These are phyloP conservation scores for Ogataea hybrid DNA, from an alignment of 1,139 yeast genomes.

Conservation along the genomic window DNA sequence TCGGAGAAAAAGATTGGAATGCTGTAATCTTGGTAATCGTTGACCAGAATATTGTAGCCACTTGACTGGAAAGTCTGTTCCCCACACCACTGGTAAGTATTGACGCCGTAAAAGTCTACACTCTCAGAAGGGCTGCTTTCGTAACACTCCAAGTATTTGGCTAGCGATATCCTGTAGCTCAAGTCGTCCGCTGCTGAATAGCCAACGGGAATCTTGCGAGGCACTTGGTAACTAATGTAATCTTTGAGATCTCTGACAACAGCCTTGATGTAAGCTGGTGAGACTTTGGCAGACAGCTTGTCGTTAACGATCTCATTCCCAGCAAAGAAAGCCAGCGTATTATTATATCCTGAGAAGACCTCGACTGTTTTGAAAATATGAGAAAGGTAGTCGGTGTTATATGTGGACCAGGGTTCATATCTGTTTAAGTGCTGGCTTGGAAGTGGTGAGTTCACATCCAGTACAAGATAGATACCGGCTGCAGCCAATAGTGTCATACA, in stretches of 20 bases:
- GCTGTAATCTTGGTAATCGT: conserved; percentile 64
- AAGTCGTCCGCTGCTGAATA: conserved; percentile 96
- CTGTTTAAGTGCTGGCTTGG: conserved; percentile 77
- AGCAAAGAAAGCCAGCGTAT: conserved; percentile 89
- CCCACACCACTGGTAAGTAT: conserved; percentile 98
- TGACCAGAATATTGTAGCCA: conserved; percentile 75
- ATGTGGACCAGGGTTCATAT: conserved; percentile 86
- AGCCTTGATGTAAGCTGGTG: conserved; percentile 75
- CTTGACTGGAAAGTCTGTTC: conserved; percentile 75
- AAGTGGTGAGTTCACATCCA: conserved; percentile 89
- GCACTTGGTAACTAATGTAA: conserved; percentile 57
- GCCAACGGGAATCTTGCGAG: conserved; percentile 82
- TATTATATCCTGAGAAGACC: conserved; percentile 80
- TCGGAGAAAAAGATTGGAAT: conserved; percentile 89
- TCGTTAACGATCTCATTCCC: conserved; percentile 94
- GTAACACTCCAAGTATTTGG: conserved; percentile 79
- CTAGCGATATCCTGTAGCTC: conserved; percentile 67
- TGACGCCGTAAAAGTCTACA: conserved; percentile 93
- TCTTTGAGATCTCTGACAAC: conserved; percentile 76
- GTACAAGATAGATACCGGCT: conserved; percentile 86
- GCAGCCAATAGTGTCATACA: conserved; percentile 91
- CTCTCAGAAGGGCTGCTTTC: conserved; percentile 51
- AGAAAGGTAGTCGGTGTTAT: conserved; percentile 62
- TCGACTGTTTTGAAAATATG: conserved; percentile 81
- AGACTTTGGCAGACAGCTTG: conserved; percentile 60